Base-by-base conservation (phyloP, 2,329 filamentous ascomycete species). In the Aspergillus spinulosporus region DNA sequence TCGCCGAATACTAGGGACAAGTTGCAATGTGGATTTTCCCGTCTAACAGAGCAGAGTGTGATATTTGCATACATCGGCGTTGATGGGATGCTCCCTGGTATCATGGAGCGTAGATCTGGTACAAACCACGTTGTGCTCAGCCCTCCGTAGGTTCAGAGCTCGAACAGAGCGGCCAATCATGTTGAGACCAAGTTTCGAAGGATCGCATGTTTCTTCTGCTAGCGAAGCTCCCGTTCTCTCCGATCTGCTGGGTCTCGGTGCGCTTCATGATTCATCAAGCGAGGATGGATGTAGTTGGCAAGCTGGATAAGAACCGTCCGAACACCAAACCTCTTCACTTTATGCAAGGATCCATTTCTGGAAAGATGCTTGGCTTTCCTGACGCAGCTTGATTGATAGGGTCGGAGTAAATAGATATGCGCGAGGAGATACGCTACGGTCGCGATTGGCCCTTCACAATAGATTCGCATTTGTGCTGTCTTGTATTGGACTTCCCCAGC, bases 21-120 rank as follows among this genome's bases (percentile, higher is more conserved):
- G 50, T 44, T 54, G 29, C 14, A 40, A 44, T 56, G 50, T 46
- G 44, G 53, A 54, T 46, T 49, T 51, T 62, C 26, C 39, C 44
- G 32, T 29, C 43, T 44, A 39, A n/a, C 6, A n/a, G n/a, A 42
- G 47, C 36, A 29, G 29, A 54, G 51, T 58, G 51, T 21, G 21
- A 54, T 55, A 59, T 34, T 53, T 59, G 59, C 57, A 58, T 57
- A 51, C 55, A 57, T 42, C 53, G 37, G 21, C 44, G 44, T 31
- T 15, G 57, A 21, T 42, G 39, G 39, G 39, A 42, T 42, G 5
- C 34, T 37, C 34, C 34, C 34, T 42, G 39, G 14, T 21, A 21
- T 42, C n/a, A 15, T 15, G 39, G 39, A 14, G 21, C 21, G 21
- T 49, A 52, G 53, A 54, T 51, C 43, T 50, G 39, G 34, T 21